A percentile compares a stretch with the other conserved stretches of the same genome.
phyloP scores from a whole-genome alignment of 1,284 basidiomycete species.

The Amylostereum areolatum region DNA sequence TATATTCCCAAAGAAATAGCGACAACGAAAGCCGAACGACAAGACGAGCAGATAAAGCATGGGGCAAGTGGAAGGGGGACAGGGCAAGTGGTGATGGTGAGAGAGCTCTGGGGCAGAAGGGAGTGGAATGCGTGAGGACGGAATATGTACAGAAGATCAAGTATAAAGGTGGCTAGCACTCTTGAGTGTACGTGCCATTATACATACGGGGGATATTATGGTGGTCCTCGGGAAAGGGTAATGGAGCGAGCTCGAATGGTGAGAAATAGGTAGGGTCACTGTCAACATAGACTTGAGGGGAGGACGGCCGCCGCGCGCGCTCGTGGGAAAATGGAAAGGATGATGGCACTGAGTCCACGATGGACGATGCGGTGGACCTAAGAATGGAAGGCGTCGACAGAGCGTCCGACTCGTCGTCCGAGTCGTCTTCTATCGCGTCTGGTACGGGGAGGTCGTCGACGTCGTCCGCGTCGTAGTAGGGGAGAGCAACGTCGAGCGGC shows the following conservation, averaged over 20 bases:
- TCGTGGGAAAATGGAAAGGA: slow-evolving; percentile 28
- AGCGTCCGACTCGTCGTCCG: slow-evolving; percentile 75
- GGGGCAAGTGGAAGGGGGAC: no score
- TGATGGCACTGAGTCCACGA: slow-evolving; percentile 39
- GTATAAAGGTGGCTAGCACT: slow-evolving; percentile 44
- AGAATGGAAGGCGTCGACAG: slow-evolving; percentile 44
- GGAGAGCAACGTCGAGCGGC: slow-evolving; percentile 50
- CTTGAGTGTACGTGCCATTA: slow-evolving; percentile 39
- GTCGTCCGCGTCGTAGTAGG: slow-evolving; percentile 56
- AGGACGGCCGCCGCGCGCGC: slow-evolving; percentile 39
- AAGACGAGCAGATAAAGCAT: no score
- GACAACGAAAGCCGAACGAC: no score
- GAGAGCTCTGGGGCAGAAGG: background rate
- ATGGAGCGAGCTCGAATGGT: slow-evolving; percentile 59
- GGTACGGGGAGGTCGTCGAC: slow-evolving; percentile 62
- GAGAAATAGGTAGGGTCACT: slow-evolving; percentile 54
- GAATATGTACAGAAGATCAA: slow-evolving; percentile 15
- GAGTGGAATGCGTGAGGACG: slow-evolving; percentile 22
- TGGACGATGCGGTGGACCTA: slow-evolving; percentile 31
- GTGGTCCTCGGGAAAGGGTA: slow-evolving; percentile 52
- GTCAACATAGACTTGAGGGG: slow-evolving; percentile 56
- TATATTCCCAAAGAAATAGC: no score
- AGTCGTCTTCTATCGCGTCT: slow-evolving; percentile 75
- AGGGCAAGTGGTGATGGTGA: no score
- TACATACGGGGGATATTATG: slow-evolving; percentile 37